Conservation (phyloP, 305 asterid species). For the Rubia occidens region DNA sequence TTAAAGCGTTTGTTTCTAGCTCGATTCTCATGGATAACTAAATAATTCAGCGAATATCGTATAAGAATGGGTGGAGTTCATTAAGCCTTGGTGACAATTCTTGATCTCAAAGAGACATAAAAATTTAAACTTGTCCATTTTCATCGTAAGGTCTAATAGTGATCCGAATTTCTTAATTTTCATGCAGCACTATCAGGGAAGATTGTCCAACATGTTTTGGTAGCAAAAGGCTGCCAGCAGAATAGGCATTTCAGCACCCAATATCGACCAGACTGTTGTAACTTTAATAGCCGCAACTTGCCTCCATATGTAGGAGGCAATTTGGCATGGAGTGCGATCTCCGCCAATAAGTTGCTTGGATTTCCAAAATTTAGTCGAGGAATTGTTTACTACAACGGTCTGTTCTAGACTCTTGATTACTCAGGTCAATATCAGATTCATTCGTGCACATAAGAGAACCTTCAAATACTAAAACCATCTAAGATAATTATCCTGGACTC, state of each 20-base stretch:
- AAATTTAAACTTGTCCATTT: slow-evolving; percentile 18
- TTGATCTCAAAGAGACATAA: neutral
- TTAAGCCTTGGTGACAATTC: neutral
- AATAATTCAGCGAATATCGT: neutral
- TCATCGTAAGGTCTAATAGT: slow-evolving; percentile 34
- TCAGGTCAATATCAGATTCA: slow-evolving; percentile 66
- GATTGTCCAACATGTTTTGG: slow-evolving; percentile 81
- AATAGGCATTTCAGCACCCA: slow-evolving; percentile 72
- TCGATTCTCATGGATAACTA: neutral
- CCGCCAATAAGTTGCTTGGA: slow-evolving; percentile 58
- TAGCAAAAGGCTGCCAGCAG: slow-evolving; percentile 95
- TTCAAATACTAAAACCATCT: slow-evolving; percentile 21
- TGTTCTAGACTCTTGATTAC: slow-evolving; percentile 83
- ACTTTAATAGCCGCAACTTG: slow-evolving; percentile 51
- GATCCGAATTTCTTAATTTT: slow-evolving; percentile 45
- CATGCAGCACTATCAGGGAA: slow-evolving; percentile 95
- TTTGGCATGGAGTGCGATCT: slow-evolving; percentile 69
- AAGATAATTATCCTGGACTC: neutral
- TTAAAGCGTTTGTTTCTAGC: neutral
- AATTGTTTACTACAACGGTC: slow-evolving; percentile 90
- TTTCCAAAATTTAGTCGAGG: slow-evolving; percentile 61
- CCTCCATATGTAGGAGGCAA: slow-evolving; percentile 57
- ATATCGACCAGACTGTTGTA: slow-evolving; percentile 51
- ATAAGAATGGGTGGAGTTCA: slow-evolving; percentile 2
- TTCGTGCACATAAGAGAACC: slow-evolving; percentile 26